Evolutionary conservation across 768 basidiomycete genomes (phyloP), one percentile per base, ranked within the genome.

Genomic region (Mrakia gelida): DNA sequence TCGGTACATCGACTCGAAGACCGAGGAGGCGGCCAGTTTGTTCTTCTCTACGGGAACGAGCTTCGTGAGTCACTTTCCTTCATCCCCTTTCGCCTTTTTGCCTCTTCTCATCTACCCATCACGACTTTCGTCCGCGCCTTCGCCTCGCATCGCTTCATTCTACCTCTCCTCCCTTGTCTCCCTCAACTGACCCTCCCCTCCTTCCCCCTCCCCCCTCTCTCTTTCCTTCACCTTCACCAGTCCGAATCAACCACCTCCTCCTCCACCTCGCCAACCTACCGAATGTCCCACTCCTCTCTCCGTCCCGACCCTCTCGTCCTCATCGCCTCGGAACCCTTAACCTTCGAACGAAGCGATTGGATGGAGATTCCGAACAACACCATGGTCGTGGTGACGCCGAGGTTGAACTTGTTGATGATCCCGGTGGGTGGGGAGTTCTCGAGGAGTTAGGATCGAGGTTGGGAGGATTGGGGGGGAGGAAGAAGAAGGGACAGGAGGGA

Each of bases 261-360:
- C 18, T n/a, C 32, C 21, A 65, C 67, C 18, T 16, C 67, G 23
- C 67, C 67, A n/a, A 62, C 56, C 23, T 75, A 59, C 43, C 63
- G 38, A 2, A 52, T 63, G 30, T 76, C 68, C 9, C 73, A 79
- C 70, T 74, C 68, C 26, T 54, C 73, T 26, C 74, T 75, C 56
- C 80, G 75, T 11, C 76, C 79, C 0, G 81, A 71, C 23, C 43
- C 79, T 1, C 63, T 81, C n/a, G 74, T 63, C 45, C 72, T 76
- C 68, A 90, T 94, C 84, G 92, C 92, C 15, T 93, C 92, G 81
- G 96, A 98, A 81, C 97, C 97, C 0, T 85, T 99, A 65, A 99
- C 97, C 0, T 99, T 98, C 81, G 96, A 99, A 86, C 88, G 95
- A 88, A 93, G 94, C 72, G 97, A 99, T 84, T 99, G 97, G 97